These are phyloP conservation scores for Nicotiana knightiana DNA, from an alignment of 257 asterid species.

Conservation along the genomic window DNA sequence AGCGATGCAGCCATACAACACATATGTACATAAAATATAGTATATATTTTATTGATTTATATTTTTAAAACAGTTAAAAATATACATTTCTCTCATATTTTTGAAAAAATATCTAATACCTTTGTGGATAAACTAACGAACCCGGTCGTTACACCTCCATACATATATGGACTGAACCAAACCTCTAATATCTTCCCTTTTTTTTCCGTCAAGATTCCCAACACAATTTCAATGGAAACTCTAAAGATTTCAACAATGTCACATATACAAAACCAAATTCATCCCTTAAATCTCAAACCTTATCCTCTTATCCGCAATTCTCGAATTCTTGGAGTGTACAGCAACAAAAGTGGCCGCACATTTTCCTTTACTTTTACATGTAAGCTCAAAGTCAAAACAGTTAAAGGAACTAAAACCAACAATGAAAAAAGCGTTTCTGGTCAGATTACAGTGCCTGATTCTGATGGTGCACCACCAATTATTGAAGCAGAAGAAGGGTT, in stretches of 20 bases:
- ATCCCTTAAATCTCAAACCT: not conserved
- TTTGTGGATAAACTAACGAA: not conserved
- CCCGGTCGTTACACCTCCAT: not conserved
- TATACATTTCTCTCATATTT: too few relatives aligned
- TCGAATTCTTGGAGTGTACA: constrained; percentile 18
- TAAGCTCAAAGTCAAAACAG: constrained; percentile 43
- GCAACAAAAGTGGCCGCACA: constrained; percentile 14
- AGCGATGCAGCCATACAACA: too few relatives aligned
- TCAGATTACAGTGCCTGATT: constrained; percentile 47
- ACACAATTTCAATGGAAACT: not conserved
- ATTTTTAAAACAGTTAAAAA: too few relatives aligned
- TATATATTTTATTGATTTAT: too few relatives aligned
- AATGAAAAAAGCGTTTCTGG: constrained; percentile 20
- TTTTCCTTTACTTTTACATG: constrained; percentile 33
- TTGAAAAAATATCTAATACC: not conserved
- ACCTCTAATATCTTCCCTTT: not conserved
- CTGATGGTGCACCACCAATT: constrained; percentile 60
- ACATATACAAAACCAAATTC: not conserved
- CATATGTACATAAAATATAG: too few relatives aligned
- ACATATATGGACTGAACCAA: constrained; percentile 2
- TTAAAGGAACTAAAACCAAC: constrained; percentile 24
- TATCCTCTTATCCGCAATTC: constrained; percentile 17
- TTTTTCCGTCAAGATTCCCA: not conserved
- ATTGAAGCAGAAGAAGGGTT: constrained; percentile 26
- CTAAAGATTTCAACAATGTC: not conserved